phyloP scores from a whole-genome alignment of 2,329 filamentous ascomycete genomes.

The Metarhizium guizhouense region DNA sequence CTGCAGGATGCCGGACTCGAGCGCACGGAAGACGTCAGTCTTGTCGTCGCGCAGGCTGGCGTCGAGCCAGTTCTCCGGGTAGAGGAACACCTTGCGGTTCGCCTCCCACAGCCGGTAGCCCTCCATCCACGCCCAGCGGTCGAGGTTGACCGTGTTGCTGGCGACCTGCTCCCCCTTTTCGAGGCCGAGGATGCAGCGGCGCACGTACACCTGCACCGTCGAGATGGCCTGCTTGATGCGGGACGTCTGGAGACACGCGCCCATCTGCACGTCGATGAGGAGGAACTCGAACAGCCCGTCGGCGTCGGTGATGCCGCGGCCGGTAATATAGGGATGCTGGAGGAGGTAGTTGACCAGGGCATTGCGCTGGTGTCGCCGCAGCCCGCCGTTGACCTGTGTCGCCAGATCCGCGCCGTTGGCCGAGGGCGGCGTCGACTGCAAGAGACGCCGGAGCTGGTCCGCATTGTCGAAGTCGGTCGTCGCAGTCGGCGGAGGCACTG shows the following conservation, averaged over 20 bases:
- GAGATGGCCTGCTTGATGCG: neutral
- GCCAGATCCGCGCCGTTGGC: no score
- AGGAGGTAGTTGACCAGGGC: no score
- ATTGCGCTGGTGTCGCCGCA: no score
- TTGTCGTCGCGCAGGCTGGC: neutral
- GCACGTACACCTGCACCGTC: neutral
- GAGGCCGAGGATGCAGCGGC: neutral
- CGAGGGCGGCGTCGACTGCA: no score
- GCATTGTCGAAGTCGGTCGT: no score
- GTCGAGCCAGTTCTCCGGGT: neutral
- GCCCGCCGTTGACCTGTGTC: no score
- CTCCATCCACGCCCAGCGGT: neutral
- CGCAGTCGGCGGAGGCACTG: neutral
- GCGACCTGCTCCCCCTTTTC: neutral
- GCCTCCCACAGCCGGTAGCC: neutral
- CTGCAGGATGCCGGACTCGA: neutral
- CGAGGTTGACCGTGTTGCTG: neutral
- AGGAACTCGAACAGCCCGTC: neutral
- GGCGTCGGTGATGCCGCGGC: neutral
- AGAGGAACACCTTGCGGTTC: neutral
- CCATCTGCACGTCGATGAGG: neutral
- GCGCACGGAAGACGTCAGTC: neutral
- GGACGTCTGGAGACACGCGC: neutral
- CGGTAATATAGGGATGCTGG: no score
- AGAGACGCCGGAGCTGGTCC: no score